These are phyloP conservation scores for Thraustochytrium sp. DNA, from an alignment of 352 stramenopile genomes.

Conservation along the genomic window DNA sequence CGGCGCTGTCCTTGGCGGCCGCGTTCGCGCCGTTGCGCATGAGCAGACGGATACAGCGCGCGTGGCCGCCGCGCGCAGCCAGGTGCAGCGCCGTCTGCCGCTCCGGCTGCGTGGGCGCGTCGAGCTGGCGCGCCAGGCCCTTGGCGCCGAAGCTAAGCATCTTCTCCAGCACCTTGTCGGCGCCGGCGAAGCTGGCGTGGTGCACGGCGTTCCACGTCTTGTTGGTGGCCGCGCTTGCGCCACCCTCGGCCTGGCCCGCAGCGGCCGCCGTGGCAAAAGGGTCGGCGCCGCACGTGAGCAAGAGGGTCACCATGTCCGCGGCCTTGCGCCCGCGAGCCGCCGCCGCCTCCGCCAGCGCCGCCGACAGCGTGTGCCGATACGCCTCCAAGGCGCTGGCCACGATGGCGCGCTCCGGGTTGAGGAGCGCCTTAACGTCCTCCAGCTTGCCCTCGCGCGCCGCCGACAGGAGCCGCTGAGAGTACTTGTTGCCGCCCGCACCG, in stretches of 20 bases:
- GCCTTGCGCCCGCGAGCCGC: neutral
- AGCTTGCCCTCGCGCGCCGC: slow-evolving; percentile 15
- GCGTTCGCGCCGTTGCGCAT: slow-evolving; percentile 38
- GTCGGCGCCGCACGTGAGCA: slow-evolving; percentile 25
- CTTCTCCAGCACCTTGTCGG: slow-evolving; percentile 40
- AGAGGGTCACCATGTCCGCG: neutral
- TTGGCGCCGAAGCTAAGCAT: slow-evolving; percentile 14
- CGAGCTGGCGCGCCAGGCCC: neutral
- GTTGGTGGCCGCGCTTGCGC: neutral
- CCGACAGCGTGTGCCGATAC: slow-evolving; percentile 15
- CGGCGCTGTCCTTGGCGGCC: neutral
- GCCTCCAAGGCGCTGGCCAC: slow-evolving; percentile 19
- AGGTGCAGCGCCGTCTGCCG: slow-evolving; percentile 30
- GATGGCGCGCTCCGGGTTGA: slow-evolving; percentile 21
- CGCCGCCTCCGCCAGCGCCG: slow-evolving; percentile 2
- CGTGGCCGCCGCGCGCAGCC: neutral
- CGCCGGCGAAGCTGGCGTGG: neutral
- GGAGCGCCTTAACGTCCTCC: neutral
- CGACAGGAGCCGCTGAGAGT: slow-evolving; percentile 19
- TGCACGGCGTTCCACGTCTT: slow-evolving; percentile 28
- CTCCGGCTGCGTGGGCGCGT: neutral
- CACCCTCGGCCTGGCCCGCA: too few relatives aligned
- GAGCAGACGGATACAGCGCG: neutral
- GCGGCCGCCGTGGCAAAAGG: too few relatives aligned
- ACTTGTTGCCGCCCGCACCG: neutral